Base-by-base conservation (phyloP, 257 asterid species). In the Ajuga chamaepitys region DNA sequence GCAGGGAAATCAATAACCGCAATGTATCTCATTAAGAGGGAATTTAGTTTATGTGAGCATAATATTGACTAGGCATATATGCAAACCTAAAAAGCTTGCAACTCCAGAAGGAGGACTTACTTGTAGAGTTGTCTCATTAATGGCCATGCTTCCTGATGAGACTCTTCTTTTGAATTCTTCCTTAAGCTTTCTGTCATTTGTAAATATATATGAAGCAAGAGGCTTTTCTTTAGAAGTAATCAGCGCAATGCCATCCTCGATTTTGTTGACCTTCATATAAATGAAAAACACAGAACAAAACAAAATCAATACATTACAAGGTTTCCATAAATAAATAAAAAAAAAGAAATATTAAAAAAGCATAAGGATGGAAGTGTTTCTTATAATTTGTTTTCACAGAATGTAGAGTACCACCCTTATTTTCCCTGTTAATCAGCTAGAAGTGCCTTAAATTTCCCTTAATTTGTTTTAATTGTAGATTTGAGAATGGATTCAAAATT, bases 161-260 rank as follows among this genome's bases (percentile, higher is more conserved):
- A 93, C 69, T 48, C 63, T 82, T 34, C 70, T 53, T 51, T 81
- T 67, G 37, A 87, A 93, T 42, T 82, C 87, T 73, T 85, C 86
- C 77, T 74, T 85, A 69, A 93, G 88, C 70, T 72, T 89, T 78
- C 84, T 83, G 86, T 86, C 80, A 58, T 81, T 74, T 10, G 98
- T 84, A 79, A 93, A 93, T 44, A 93, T 50, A 79, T 89, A 93
- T 5, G 99, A 95, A 52, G 97, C 99, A 34, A 93, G 97, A 18
- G 98, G 95, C 70, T 89, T 93, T 45, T 80, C 97, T 80, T 74
- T 89, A 61, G 88, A 80, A 47, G 32, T 79, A 59, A 93, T 85
- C 32, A 85, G 52, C 4, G 53, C 62, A 62, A 93, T 73, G 64
- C 88, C 67, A 8, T 89, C 95, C 81, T 84, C 86, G 38, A 89